A percentile compares a stretch with the other conserved stretches of the same genome.
These are phyloP conservation scores for Lizanozyma gosingica DNA, from an alignment of 1,139 yeast species.

Conservation along the genomic window DNA sequence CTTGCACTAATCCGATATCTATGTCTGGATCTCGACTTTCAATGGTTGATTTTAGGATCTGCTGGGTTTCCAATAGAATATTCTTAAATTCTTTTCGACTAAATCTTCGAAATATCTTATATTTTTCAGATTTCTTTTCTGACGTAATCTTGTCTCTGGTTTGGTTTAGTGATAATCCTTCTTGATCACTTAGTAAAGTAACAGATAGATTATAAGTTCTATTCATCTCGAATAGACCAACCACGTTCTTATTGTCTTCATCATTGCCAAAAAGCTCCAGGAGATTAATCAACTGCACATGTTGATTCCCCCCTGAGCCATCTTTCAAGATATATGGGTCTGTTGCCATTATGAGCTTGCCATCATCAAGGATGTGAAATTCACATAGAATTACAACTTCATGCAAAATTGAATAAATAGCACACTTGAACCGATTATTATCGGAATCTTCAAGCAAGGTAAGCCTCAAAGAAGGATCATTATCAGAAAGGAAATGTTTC, in stretches of 20 bases:
- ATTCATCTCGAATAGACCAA: neutral
- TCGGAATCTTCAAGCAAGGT: conserved; percentile 14
- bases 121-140: neutral
- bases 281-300: neutral
- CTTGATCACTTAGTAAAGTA: neutral
- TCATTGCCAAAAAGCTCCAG: neutral
- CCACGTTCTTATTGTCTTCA: neutral
- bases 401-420: conserved; percentile 32
- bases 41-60: neutral
- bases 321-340: conserved; percentile 23
- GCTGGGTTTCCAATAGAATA: neutral
- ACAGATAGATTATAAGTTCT: neutral
- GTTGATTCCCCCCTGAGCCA: neutral
- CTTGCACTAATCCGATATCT: conserved; percentile 16
- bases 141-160: neutral
- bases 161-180: neutral
- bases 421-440: conserved; percentile 19
- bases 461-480: conserved; percentile 48
- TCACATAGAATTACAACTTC: conserved; percentile 35
- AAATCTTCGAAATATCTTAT: conserved; percentile 5
- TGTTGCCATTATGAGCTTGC: conserved; percentile 27
- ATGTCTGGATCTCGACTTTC: neutral
- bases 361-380: conserved; percentile 27
- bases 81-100: neutral
- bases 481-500: conserved; percentile 54